Percentiles rank a stretch among this genome's conserved stretches.
Evolutionary conservation across 441 rosid species (phyloP).

Genomic region (Francoa sonchifolia): DNA sequence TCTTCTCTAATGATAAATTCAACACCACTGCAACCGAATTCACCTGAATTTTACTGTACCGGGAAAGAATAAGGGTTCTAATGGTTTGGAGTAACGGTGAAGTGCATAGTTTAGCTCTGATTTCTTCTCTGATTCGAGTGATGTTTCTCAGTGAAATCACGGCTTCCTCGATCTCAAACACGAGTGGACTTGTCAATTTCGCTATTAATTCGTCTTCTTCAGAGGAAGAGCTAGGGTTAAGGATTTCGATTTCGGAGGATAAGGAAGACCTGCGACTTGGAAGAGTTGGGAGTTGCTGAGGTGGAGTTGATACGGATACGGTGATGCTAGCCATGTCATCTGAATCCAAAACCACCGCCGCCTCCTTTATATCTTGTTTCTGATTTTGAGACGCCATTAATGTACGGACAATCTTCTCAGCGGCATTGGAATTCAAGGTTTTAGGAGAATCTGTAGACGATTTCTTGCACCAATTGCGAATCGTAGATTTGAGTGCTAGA

Average conservation of each 20-base stretch:
- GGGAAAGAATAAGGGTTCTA: slow-evolving; percentile 33
- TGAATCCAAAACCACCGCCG: slow-evolving; percentile 11
- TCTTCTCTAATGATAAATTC: slow-evolving; percentile 55
- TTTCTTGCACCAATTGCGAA: slow-evolving; percentile 48
- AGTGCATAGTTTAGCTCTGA: slow-evolving; percentile 39
- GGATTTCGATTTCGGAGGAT: slow-evolving; percentile 38
- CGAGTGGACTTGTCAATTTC: slow-evolving; percentile 39
- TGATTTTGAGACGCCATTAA: slow-evolving; percentile 18
- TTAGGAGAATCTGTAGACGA: slow-evolving; percentile 30
- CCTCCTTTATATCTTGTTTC: slow-evolving; percentile 4
- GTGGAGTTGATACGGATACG: slow-evolving; percentile 14
- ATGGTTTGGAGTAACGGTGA: slow-evolving; percentile 37
- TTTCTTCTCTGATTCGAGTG: slow-evolving; percentile 42
- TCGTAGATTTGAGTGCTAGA: slow-evolving; percentile 59
- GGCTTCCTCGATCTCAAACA: slow-evolving; percentile 50
- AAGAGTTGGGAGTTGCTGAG: slow-evolving; percentile 31
- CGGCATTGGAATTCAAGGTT: slow-evolving; percentile 34
- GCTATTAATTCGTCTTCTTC: slow-evolving; percentile 41
- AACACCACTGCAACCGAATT: slow-evolving; percentile 64
- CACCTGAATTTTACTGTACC: slow-evolving; percentile 50
- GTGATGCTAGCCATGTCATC: no score
- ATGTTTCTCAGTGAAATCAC: slow-evolving; percentile 34
- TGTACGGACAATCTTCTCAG: slow-evolving; percentile 34
- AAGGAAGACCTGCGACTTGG: slow-evolving; percentile 51
- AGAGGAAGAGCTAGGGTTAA: slow-evolving; percentile 14